Percentiles rank a stretch among this genome's conserved stretches.
phyloP scores from a whole-genome alignment of 1,139 yeast genomes.

The Kodamaea anthophila region DNA sequence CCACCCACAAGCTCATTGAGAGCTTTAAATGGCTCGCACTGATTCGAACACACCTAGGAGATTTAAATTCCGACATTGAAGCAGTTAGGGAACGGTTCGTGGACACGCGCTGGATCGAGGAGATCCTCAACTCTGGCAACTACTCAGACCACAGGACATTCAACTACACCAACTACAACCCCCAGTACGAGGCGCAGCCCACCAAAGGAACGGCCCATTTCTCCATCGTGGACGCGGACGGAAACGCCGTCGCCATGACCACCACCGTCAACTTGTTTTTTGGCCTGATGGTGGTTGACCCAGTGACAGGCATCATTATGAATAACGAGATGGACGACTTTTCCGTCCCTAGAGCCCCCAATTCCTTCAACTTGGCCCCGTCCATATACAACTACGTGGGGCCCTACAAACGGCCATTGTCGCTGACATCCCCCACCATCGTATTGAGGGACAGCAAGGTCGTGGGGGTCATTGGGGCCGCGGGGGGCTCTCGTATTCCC shows the following conservation, averaged over 20 bases:
- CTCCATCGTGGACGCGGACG: slow-evolving; percentile 63
- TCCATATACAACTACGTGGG: slow-evolving; percentile 70
- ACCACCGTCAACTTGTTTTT: slow-evolving; percentile 84
- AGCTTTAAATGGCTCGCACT: slow-evolving; percentile 92
- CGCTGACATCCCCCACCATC: slow-evolving; percentile 77
- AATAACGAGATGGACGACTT: slow-evolving; percentile 97
- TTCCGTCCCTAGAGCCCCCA: slow-evolving; percentile 61
- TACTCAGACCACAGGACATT: slow-evolving; percentile 51
- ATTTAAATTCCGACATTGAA: slow-evolving; percentile 25
- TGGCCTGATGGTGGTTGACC: slow-evolving; percentile 80
- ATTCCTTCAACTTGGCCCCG: slow-evolving; percentile 77
- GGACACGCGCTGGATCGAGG: slow-evolving; percentile 48
- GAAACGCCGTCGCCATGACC: slow-evolving; percentile 78
- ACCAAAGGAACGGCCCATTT: slow-evolving; percentile 90
- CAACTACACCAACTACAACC: slow-evolving; percentile 69
- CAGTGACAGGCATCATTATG: slow-evolving; percentile 71
- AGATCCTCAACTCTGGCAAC: slow-evolving; percentile 38
- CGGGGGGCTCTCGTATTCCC: slow-evolving; percentile 90
- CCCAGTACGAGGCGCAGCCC: slow-evolving; percentile 66
- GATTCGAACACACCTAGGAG: slow-evolving; percentile 79
- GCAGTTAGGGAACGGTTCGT: slow-evolving; percentile 27
- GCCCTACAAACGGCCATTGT: slow-evolving; percentile 77
- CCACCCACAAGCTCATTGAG: slow-evolving; percentile 71
- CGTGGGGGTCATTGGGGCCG: slow-evolving; percentile 78
- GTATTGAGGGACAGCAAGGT: slow-evolving; percentile 45